Evolutionary conservation across 1,284 basidiomycete species (phyloP).

Genomic region (Apiotrichum laibachii): DNA sequence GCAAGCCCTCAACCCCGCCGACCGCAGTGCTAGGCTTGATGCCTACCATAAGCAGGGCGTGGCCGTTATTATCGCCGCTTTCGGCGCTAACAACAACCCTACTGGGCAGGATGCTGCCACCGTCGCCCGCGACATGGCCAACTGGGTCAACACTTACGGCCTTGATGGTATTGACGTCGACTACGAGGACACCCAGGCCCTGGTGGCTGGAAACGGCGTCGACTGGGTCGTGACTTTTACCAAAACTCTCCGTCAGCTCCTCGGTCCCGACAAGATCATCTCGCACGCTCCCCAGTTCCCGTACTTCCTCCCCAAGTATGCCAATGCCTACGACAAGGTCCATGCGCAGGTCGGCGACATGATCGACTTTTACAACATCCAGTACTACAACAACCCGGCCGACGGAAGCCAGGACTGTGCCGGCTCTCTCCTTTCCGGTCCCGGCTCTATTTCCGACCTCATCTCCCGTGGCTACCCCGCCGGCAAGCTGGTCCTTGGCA

Average conservation of each 20-base stretch:
- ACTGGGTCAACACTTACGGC: constrained; percentile 50
- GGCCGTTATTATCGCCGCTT: constrained; percentile 9
- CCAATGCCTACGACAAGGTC: constrained; percentile 35
- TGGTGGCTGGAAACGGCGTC: constrained; percentile 28
- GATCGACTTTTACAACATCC: constrained; percentile 47
- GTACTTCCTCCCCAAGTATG: constrained; percentile 27
- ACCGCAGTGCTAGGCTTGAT: constrained; percentile 21
- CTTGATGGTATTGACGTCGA: constrained; percentile 57
- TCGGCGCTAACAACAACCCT: constrained; percentile 23
- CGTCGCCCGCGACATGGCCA: constrained; percentile 30
- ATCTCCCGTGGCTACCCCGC: constrained; percentile 30
- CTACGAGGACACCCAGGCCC: constrained; percentile 43
- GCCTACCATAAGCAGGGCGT: constrained; percentile 51
- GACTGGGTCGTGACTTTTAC: constrained; percentile 30
- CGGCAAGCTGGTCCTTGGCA: constrained; percentile 50
- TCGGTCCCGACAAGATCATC: constrained; percentile 40
- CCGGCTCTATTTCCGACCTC: constrained; percentile 38
- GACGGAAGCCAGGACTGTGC: constrained; percentile 19
- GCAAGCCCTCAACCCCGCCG: not conserved
- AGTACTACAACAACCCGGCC: constrained; percentile 52
- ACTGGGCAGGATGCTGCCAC: constrained; percentile 12
- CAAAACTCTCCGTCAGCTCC: constrained; percentile 26
- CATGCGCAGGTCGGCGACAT: constrained; percentile 35
- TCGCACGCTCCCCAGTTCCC: constrained; percentile 18
- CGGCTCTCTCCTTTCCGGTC: constrained; percentile 9